A percentile compares a stretch with the other conserved stretches of the same genome.
Evolutionary conservation across 2,329 filamentous ascomycete species (phyloP).

Genomic region (Leptosphaerulina australis): DNA sequence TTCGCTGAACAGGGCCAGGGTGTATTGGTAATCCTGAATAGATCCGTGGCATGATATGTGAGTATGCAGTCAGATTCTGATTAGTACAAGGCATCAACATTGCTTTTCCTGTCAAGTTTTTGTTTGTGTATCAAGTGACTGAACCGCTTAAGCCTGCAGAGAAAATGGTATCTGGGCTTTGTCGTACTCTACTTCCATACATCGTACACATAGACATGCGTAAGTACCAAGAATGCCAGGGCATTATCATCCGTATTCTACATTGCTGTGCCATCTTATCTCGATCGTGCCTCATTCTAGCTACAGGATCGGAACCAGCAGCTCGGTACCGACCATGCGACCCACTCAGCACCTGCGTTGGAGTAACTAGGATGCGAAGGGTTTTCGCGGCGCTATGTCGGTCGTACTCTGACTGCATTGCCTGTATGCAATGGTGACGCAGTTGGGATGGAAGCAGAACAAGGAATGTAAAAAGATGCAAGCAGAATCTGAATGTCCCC

Average conservation of each 20-base stretch:
- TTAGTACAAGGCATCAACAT: neutral
- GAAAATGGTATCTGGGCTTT: too few species aligned
- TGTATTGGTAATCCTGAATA: conserved; percentile 6
- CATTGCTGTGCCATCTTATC: too few species aligned
- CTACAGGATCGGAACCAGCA: conserved; percentile 8
- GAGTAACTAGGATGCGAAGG: neutral
- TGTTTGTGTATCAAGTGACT: neutral
- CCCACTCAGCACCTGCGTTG: neutral
- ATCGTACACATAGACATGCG: too few species aligned
- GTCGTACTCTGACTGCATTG: too few species aligned
- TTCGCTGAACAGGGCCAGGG: neutral
- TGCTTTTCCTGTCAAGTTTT: neutral
- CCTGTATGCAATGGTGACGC: too few species aligned
- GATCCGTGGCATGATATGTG: neutral
- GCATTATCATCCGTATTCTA: too few species aligned
- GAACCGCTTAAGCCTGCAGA: too few species aligned
- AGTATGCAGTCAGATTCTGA: conserved; percentile 1
- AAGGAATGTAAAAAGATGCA: too few species aligned
- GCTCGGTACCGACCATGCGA: neutral
- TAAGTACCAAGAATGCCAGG: too few species aligned
- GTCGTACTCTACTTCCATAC: too few species aligned
- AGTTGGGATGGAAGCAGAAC: too few species aligned
- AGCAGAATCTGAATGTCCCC: too few species aligned
- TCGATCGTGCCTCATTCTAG: conserved; percentile 2
- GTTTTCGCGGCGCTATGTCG: neutral